Conservation (phyloP, 192 early-diverging fungal genomes). For the Coemansia nantahalensis region DNA sequence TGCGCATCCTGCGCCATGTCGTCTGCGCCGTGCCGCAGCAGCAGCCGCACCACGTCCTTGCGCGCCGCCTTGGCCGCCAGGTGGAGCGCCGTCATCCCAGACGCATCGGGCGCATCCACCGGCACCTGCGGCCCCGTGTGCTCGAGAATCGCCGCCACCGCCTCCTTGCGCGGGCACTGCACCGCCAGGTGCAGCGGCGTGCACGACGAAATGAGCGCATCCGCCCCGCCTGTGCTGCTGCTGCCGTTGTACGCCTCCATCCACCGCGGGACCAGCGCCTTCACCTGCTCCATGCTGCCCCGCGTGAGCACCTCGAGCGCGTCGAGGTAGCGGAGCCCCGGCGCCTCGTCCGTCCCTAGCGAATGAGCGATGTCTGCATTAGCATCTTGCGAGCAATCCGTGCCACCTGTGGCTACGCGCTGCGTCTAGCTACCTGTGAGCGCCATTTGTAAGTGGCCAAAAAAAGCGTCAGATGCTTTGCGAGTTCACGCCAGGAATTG, state of each 20-base stretch:
- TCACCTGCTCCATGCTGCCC: conserved; percentile 33
- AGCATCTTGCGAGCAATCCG: no score
- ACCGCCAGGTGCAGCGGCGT: conserved; percentile 60
- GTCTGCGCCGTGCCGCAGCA: conserved; percentile 65
- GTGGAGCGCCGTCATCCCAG: conserved; percentile 74
- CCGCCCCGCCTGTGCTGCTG: background rate
- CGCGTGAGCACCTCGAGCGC: conserved; percentile 48
- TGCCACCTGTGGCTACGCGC: no score
- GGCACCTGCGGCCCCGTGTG: conserved; percentile 46
- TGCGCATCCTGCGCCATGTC: conserved; percentile 63
- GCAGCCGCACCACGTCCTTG: conserved; percentile 62
- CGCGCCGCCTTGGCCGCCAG: conserved; percentile 67
- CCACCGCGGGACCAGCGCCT: conserved; percentile 30
- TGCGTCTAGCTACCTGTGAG: no score
- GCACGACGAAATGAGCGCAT: conserved; percentile 29
- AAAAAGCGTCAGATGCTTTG: no score
- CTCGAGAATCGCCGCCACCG: conserved; percentile 55
- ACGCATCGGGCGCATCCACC: conserved; percentile 55
- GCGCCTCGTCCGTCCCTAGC: no score
- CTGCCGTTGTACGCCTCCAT: conserved; percentile 36
- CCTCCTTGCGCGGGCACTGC: conserved; percentile 61
- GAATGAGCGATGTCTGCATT: no score
- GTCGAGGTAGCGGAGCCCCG: conserved; percentile 3
- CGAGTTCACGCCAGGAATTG: no score
- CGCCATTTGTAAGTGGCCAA: no score